Percentiles rank a stretch among this genome's conserved stretches.
Conservation (phyloP, 2,329 filamentous ascomycete genomes). For the Penicillium digitatum region DNA sequence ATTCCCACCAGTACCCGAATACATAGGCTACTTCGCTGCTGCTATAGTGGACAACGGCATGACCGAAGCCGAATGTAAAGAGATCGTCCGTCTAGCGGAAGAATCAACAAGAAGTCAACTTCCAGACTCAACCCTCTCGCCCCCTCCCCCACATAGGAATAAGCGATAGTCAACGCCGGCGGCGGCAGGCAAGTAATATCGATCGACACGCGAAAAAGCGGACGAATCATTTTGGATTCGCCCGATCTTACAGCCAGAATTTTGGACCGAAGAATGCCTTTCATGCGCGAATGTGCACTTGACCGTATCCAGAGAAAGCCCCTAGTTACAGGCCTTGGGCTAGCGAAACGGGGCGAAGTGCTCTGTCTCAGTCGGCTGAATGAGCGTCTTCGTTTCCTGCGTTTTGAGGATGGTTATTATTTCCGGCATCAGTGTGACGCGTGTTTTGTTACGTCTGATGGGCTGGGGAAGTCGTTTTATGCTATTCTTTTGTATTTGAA, state of each 20-base stretch:
- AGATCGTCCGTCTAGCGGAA: conserved; percentile 53
- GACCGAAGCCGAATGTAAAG: conserved; percentile 58
- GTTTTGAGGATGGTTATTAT: conserved; percentile 67
- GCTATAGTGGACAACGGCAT: conserved; percentile 62
- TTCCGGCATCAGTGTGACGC: conserved; percentile 71
- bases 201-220: conserved; percentile 62
- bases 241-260: conserved; percentile 59
- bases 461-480: conserved; percentile 49
- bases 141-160: conserved; percentile 55
- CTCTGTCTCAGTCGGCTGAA: conserved; percentile 53
- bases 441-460: conserved; percentile 56
- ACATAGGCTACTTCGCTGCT: conserved; percentile 57
- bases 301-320: conserved; percentile 38
- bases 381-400: conserved; percentile 70
- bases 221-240: conserved; percentile 73
- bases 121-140: conserved; percentile 12
- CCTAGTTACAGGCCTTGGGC: conserved; percentile 45
- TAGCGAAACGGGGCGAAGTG: conserved; percentile 41
- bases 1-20: conserved; percentile 47
- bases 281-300: conserved; percentile 48
- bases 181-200: conserved; percentile 56
- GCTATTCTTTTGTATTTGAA: conserved; percentile 57
- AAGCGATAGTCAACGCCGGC: conserved; percentile 66
- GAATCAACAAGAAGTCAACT: conserved; percentile 27
- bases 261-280: conserved; percentile 54